Conservation (phyloP, 768 basidiomycete species). For the Auriscalpium microsporum region DNA sequence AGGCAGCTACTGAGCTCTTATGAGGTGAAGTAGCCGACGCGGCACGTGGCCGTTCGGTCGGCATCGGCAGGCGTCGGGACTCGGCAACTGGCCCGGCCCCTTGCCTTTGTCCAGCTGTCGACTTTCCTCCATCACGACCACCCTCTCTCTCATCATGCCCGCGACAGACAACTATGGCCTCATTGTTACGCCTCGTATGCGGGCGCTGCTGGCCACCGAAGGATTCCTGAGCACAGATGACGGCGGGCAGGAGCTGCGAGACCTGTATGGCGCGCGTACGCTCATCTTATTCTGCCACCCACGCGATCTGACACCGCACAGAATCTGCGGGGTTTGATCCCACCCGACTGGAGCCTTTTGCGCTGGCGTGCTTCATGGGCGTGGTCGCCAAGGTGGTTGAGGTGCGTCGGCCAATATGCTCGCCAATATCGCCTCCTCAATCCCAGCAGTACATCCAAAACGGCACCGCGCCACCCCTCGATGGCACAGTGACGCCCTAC, state of each 20-base stretch:
- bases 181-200: not conserved
- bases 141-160: too few species aligned
- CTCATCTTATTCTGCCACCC: not conserved
- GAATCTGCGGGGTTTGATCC: not conserved
- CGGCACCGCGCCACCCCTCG: not conserved
- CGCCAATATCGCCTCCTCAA: not conserved
- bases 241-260: conserved; percentile 5
- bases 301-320: not conserved
- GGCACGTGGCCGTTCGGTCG: too few species aligned
- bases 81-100: too few species aligned
- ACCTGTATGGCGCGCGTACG: not conserved
- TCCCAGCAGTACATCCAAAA: not conserved
- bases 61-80: too few species aligned
- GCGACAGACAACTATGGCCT: not conserved
- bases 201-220: not conserved
- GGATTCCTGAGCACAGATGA: not conserved
- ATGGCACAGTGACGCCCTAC: not conserved
- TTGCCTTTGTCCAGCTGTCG: too few species aligned
- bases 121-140: too few species aligned
- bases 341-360: not conserved
- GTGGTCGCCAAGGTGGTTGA: not conserved
- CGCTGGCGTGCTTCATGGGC: not conserved
- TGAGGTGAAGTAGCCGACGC: too few species aligned
- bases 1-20: too few species aligned
- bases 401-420: not conserved